Conservation (phyloP, 495 filamentous ascomycete species). For the Terfezia boudieri region DNA sequence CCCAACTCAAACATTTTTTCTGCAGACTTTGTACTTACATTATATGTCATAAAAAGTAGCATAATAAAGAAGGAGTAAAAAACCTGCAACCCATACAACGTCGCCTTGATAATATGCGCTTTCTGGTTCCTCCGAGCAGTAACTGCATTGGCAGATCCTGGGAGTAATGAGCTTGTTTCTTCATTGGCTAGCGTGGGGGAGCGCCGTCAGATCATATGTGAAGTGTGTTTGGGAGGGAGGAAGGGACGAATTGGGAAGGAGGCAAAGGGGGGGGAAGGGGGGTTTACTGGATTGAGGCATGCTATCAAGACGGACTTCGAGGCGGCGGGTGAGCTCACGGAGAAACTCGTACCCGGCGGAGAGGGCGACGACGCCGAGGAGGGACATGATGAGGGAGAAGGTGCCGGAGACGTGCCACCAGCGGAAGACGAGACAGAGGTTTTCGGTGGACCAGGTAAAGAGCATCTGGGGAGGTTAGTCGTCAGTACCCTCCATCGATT, state of each 20-base stretch:
- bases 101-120: slow-evolving; percentile 54
- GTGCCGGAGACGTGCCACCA: slow-evolving; percentile 64
- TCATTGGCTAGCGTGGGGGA: slow-evolving; percentile 4
- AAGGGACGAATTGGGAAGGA: background rate
- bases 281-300: slow-evolving; percentile 35
- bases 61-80: slow-evolving; percentile 99
- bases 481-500: background rate
- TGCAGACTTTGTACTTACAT: slow-evolving; percentile 18
- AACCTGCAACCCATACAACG: slow-evolving; percentile 77
- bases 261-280: slow-evolving; percentile 5
- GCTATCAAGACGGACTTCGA: slow-evolving; percentile 38
- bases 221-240: background rate
- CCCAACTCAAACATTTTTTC: no score
- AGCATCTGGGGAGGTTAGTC: slow-evolving; percentile 26
- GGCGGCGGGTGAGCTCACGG: slow-evolving; percentile 49
- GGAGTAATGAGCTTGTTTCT: slow-evolving; percentile 48
- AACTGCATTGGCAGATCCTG: slow-evolving; percentile 32
- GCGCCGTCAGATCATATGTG: background rate
- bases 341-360: slow-evolving; percentile 81
- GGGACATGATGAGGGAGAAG: slow-evolving; percentile 51
- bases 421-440: slow-evolving; percentile 80
- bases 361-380: slow-evolving; percentile 57
- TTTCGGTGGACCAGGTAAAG: slow-evolving; percentile 78
- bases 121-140: slow-evolving; percentile 19
- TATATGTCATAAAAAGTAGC: slow-evolving; percentile 99